Base-by-base conservation (phyloP, 306 rosid genomes). In the Glycine tomentella region DNA sequence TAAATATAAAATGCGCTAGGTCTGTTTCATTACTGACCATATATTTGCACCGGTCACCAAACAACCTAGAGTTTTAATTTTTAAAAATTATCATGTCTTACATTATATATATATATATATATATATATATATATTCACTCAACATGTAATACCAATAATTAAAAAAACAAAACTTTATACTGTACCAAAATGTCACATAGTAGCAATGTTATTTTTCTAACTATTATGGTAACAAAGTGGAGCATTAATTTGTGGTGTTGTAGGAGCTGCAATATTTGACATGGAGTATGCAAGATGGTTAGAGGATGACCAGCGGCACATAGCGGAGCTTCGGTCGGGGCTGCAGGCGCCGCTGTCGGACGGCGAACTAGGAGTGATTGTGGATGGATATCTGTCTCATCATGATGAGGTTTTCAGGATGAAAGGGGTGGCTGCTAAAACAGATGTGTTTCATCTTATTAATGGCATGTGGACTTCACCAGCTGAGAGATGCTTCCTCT, bases 211-310 rank as follows among this genome's bases (percentile, higher is more conserved):
- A 34, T 38, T 4, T 65, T 12, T 42, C 17, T 4, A 4, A 33
- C 14, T 25, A 25, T 25, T n/a, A 11, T 14, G 40, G 15, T 40
- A 63, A 66, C 7, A 3, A 69, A 33, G 14, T 76, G 14, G 14
- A 56, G 4, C 36, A 49, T 31, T 69, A 34, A 34, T 34, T 34
- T 34, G 14, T 69, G 13, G 17, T 50, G 51, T 45, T 74, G 42
- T 62, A 95, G 99, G 95, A 78, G 97, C 92, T 80, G 97, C 99
- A 72, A 90, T 95, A 33, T 93, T 95, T 87, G 98, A 95, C 83
- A 90, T 95, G 96, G 98, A 95, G 74, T 95, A 95, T 71, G 93
- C 84, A 46, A 89, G 94, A 50, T 95, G 99, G 99, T 76, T 95
- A 44, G 99, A 95, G 66, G 98, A 95, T 14, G 99, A 95, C 72